Base-by-base conservation (phyloP, 768 basidiomycete species). In the Cystobasidiopsis lactophilus region DNA sequence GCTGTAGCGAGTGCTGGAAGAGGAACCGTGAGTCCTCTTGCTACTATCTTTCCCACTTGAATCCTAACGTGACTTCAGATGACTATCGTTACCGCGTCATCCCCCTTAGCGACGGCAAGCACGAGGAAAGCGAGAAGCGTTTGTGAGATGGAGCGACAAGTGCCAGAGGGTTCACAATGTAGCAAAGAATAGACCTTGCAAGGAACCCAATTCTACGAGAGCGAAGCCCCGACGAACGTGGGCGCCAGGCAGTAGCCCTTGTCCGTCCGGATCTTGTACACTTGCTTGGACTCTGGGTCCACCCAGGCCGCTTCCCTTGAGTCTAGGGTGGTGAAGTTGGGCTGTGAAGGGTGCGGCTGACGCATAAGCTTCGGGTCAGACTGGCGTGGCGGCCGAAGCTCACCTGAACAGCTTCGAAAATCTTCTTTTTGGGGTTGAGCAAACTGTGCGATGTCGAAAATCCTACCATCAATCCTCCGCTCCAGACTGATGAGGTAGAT, bases 401-500 rank as follows among this genome's bases (percentile, higher is more conserved):
- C 33, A 35, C 33, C 33, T 35, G 93, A 47, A 98, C 77, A 0
- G 88, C 80, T 69, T 98, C 93, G 62, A 95, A 98, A 30, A 96
- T 83, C 70, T 96, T 98, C 72, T 93, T 96, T 71, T 96, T 98
- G 13, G 93, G 93, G 67, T 95, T 95, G 53, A 98, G 72, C 62
- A 89, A 85, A 30, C 45, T 47, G 30, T 47, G 14, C 16, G 16
- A 31, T 26, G 7, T 5, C 80, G 63, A 23, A 91, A 69, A 0
- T 88, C 82, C 4, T 52, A 43, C 27, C 41, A 43, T 18, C 38
- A 39, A 11, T 43, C 41, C 19, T 9, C 19, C 11, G 19, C 7
- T 7, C 21, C 7, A 43, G 19, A 21, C 19, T 21, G 7, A 19
- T 9, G 19, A 50, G 5, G 35, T 29, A 33, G 37, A 31, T 35